Evolutionary conservation across 2,329 filamentous ascomycete genomes (phyloP).

Genomic region (Diaporthe citrichinensis): DNA sequence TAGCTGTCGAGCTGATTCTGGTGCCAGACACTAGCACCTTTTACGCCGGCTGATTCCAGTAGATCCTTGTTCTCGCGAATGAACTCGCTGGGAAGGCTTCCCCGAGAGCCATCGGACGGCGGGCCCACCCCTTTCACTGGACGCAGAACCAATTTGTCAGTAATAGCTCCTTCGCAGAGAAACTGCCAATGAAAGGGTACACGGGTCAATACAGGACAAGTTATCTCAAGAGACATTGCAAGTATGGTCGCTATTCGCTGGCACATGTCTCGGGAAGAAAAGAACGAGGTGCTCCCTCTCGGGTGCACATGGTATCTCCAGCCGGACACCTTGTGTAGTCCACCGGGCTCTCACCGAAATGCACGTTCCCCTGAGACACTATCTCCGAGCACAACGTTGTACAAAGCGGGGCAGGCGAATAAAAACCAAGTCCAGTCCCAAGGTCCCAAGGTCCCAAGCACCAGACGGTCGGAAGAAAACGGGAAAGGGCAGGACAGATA

Average conservation of each 20-base stretch:
- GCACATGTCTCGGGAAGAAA: slow-evolving; percentile 37
- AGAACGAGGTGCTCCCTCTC: slow-evolving; percentile 14
- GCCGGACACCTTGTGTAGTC: slow-evolving; percentile 19
- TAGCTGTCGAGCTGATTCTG: slow-evolving; percentile 57
- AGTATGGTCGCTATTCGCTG: background rate
- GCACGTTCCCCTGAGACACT: slow-evolving; percentile 29
- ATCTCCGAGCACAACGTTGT: slow-evolving; percentile 11
- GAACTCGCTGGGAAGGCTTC: slow-evolving; percentile 49
- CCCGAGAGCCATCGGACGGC: background rate
- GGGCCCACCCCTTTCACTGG: slow-evolving; percentile 15
- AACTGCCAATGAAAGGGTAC: background rate
- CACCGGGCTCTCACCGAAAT: background rate
- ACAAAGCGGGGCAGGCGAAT: slow-evolving; percentile 13
- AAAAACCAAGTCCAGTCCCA: background rate
- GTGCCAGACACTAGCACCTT: slow-evolving; percentile 50
- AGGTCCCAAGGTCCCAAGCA: background rate
- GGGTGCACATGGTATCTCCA: slow-evolving; percentile 36
- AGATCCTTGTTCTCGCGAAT: slow-evolving; percentile 48
- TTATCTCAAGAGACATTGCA: background rate
- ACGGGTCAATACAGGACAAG: no score
- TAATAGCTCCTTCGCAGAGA: background rate
- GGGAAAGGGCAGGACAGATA: background rate
- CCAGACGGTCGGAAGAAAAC: slow-evolving; percentile 5
- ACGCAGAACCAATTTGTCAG: background rate
- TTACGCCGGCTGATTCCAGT: slow-evolving; percentile 47